Percentiles rank a stretch among this genome's conserved stretches.
Evolutionary conservation across 768 basidiomycete genomes (phyloP).

Genomic region (Hericium coralloides): DNA sequence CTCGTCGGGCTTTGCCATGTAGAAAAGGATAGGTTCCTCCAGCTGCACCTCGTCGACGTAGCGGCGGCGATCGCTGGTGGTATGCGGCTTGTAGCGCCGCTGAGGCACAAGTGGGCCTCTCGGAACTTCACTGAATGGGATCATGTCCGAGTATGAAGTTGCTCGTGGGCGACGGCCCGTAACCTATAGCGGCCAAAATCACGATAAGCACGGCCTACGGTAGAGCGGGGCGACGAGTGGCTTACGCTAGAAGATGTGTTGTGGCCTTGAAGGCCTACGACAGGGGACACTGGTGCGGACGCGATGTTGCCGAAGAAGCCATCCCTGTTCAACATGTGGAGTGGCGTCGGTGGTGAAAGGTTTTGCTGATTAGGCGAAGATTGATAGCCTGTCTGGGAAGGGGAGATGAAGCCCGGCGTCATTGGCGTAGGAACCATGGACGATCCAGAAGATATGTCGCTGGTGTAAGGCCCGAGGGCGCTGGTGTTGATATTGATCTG

Average conservation of each 20-base stretch:
- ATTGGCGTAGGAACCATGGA: constrained; percentile 3
- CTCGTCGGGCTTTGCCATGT: constrained; percentile 40
- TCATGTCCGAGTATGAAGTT: too few relatives aligned
- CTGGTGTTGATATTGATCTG: constrained; percentile 8
- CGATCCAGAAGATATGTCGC: constrained; percentile 2
- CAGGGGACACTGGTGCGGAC: background rate
- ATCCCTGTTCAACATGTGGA: background rate
- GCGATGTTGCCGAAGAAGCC: background rate
- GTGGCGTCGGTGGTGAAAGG: constrained; percentile 8
- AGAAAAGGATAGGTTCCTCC: constrained; percentile 58
- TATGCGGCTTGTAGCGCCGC: constrained; percentile 65
- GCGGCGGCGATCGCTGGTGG: constrained; percentile 65
- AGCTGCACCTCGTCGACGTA: constrained; percentile 66
- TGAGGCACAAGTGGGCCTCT: constrained; percentile 50
- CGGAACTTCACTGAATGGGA: constrained; percentile 4
- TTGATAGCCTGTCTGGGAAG: constrained; percentile 4
- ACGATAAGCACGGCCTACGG: background rate
- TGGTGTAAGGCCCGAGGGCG: background rate
- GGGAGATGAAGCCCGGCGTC: constrained; percentile 11
- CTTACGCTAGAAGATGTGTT: too few relatives aligned
- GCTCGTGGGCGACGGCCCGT: too few relatives aligned
- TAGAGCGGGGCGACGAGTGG: constrained; percentile 7
- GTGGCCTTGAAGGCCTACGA: too few relatives aligned
- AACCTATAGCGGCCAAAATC: background rate
- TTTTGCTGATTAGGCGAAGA: constrained; percentile 8